phyloP scores from a whole-genome alignment of 768 basidiomycete genomes.

The Tricholoma matsutake region DNA sequence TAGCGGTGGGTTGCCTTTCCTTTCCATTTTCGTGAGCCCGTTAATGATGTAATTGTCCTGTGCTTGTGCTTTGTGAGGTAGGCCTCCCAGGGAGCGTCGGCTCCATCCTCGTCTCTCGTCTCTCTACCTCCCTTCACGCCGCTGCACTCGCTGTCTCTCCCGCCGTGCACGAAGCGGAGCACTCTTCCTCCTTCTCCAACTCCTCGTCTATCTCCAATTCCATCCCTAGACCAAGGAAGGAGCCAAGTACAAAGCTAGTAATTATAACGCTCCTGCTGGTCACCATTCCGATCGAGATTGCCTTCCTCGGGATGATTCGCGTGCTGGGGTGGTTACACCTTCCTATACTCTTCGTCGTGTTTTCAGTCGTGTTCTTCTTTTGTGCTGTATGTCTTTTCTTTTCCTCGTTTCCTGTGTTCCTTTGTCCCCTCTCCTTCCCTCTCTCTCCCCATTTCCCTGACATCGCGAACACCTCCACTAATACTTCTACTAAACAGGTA shows the following conservation, averaged over 20 bases:
- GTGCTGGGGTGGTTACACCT: slow-evolving; percentile 76
- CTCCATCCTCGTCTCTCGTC: slow-evolving; percentile 84
- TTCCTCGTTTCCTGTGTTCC: neutral
- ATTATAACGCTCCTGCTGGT: slow-evolving; percentile 69
- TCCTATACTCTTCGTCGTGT: slow-evolving; percentile 62
- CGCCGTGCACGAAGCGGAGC: slow-evolving; percentile 2
- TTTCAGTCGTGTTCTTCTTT: slow-evolving; percentile 71
- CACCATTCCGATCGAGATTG: slow-evolving; percentile 75
- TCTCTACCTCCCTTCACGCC: slow-evolving; percentile 85
- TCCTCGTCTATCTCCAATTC: neutral
- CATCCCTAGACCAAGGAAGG: slow-evolving; percentile 3
- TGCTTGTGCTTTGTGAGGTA: slow-evolving; percentile 23
- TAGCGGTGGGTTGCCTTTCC: slow-evolving; percentile 52
- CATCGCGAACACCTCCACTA: neutral
- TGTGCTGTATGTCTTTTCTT: slow-evolving; percentile 56
- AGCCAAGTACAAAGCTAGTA: slow-evolving; percentile 49
- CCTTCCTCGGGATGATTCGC: slow-evolving; percentile 67
- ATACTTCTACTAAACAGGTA: slow-evolving; percentile 43
- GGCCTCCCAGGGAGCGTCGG: slow-evolving; percentile 89
- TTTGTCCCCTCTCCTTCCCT: too few species aligned
- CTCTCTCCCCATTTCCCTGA: too few species aligned
- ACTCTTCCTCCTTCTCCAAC: slow-evolving; percentile 1
- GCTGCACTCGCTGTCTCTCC: slow-evolving; percentile 38
- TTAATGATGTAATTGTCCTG: neutral
- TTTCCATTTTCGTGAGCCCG: neutral